These are phyloP conservation scores for Wallacemonas sp. DNA, from an alignment of 208 protist genomes.

Conservation along the genomic window DNA sequence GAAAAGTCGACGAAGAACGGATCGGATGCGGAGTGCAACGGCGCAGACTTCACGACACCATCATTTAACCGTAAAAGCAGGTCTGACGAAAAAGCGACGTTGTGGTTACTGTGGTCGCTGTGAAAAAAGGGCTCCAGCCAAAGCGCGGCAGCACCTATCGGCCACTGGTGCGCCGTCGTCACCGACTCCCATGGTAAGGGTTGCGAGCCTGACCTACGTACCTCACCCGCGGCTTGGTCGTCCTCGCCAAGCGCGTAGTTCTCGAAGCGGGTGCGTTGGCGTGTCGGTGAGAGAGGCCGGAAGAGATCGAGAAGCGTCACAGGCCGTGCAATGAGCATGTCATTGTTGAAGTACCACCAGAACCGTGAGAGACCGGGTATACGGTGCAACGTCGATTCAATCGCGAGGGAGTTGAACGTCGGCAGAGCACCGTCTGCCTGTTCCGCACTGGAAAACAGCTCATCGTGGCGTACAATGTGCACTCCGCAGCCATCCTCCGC, in stretches of 20 bases:
- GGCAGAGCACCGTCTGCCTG: slow-evolving; percentile 22
- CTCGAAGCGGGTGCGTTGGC: slow-evolving; percentile 17
- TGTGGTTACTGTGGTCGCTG: slow-evolving; percentile 19
- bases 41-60: neutral
- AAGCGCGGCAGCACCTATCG: neutral
- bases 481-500: neutral
- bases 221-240: neutral
- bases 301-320: slow-evolving; percentile 52
- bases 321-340: slow-evolving; percentile 40
- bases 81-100: neutral
- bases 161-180: neutral
- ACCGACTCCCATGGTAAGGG: neutral
- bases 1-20: neutral
- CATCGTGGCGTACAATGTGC: slow-evolving; percentile 1
- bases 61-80: neutral
- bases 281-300: slow-evolving; percentile 32
- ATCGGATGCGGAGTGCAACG: neutral
- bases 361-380: slow-evolving; percentile 43
- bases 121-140: slow-evolving; percentile 28
- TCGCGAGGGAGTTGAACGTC: slow-evolving; percentile 39
- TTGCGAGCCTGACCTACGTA: neutral
- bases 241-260: neutral
- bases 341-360: slow-evolving; percentile 52
- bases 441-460: slow-evolving; percentile 8
- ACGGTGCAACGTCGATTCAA: slow-evolving; percentile 42